A percentile compares a stretch with the other conserved stretches of the same genome.
phyloP scores from a whole-genome alignment of 805 yeast species.

The Pichia deserticola region DNA sequence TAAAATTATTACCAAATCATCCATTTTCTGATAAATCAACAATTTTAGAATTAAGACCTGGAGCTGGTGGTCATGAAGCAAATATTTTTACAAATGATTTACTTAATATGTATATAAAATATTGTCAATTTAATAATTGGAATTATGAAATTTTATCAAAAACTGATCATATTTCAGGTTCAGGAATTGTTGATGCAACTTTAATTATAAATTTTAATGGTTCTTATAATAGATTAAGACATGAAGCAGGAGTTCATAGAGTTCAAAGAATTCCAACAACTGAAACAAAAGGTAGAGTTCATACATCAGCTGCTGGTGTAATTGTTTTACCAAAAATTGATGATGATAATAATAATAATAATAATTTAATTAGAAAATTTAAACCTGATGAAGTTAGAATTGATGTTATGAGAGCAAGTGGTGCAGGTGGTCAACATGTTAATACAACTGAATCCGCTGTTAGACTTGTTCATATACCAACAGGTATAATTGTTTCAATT shows the following conservation, averaged over 20 bases:
- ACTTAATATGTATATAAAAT: constrained; percentile 71
- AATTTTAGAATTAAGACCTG: constrained; percentile 82
- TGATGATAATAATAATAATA: constrained; percentile 37
- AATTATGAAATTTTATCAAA: constrained; percentile 50
- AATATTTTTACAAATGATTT: constrained; percentile 77
- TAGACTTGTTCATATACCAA: constrained; percentile 82
- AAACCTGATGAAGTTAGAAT: constrained; percentile 83
- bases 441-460: constrained; percentile 97
- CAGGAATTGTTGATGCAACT: constrained; percentile 71
- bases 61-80: constrained; percentile 95
- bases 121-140: constrained; percentile 65
- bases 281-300: constrained; percentile 88
- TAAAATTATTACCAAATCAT: constrained; percentile 64
- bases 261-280: constrained; percentile 94
- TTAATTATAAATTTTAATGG: constrained; percentile 69
- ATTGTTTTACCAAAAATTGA: constrained; percentile 82
- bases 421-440: constrained; percentile 97
- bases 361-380: constrained; percentile 42
- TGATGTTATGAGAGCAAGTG: constrained; percentile 96
- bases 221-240: constrained; percentile 62
- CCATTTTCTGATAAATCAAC: constrained; percentile 72
- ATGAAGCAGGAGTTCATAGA: constrained; percentile 93
- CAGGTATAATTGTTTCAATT: constrained; percentile 82
- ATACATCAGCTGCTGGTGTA: constrained; percentile 94
- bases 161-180: constrained; percentile 49